Percentiles rank a stretch among this genome's conserved stretches.
Evolutionary conservation across 257 asterid genomes (phyloP).

Genomic region (Lycium barbarum): DNA sequence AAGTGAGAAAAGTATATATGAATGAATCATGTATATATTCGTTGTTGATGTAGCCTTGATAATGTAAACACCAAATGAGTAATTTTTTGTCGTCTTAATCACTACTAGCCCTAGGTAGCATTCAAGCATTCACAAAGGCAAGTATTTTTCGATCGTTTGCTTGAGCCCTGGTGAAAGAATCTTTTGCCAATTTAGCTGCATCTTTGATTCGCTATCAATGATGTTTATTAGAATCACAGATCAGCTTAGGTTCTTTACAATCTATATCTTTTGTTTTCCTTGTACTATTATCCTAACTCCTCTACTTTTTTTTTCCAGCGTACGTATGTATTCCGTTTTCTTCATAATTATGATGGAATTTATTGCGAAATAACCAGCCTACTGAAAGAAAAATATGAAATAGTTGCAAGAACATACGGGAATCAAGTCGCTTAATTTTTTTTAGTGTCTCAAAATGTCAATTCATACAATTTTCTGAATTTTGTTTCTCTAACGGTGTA

Average conservation of each 20-base stretch:
- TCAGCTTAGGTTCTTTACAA: slow-evolving; percentile 17
- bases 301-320: not conserved
- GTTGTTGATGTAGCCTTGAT: not conserved
- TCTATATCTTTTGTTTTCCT: not conserved
- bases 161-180: not conserved
- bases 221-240: not conserved
- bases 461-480: not conserved
- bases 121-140: not conserved
- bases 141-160: not conserved
- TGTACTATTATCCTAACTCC: not conserved
- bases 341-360: not conserved
- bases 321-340: not conserved
- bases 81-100: not conserved
- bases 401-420: not conserved
- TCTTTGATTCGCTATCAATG: not conserved
- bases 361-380: not conserved
- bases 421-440: no score
- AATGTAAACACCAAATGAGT: not conserved
- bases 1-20: not conserved
- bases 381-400: not conserved
- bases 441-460: not conserved
- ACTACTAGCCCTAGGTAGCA: not conserved
- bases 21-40: not conserved
- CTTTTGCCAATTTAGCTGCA: not conserved
- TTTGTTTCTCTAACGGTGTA: not conserved